Evolutionary conservation across 192 early-diverging fungal species (phyloP).

Genomic region (Helicostylum pulchrum): DNA sequence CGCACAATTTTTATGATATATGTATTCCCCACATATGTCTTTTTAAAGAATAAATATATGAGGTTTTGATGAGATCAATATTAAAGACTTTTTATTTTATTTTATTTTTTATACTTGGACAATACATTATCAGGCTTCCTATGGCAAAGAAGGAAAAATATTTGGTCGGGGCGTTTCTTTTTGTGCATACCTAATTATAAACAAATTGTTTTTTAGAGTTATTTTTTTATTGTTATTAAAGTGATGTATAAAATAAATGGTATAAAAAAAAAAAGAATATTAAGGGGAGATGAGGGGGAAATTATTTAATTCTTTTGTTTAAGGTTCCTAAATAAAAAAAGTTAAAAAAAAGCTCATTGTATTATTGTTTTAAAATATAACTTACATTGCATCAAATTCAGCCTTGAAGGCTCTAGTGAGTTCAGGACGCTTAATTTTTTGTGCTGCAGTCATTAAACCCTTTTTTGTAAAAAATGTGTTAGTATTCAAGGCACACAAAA

Average conservation of each 20-base stretch:
- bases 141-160: too few relatives aligned
- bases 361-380: neutral
- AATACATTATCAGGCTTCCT: too few relatives aligned
- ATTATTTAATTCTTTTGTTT: conserved; percentile 11
- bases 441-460: conserved; percentile 81
- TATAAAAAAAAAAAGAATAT: conserved; percentile 1
- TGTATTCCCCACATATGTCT: too few relatives aligned
- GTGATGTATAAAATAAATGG: neutral
- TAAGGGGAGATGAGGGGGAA: neutral
- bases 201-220: too few relatives aligned
- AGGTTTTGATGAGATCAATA: too few relatives aligned
- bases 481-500: neutral
- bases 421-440: conserved; percentile 82
- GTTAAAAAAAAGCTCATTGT: neutral
- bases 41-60: too few relatives aligned
- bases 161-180: too few relatives aligned
- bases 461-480: conserved; percentile 4
- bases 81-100: too few relatives aligned
- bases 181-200: too few relatives aligned
- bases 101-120: too few relatives aligned
- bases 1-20: too few relatives aligned
- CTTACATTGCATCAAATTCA: conserved; percentile 54
- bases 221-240: too few relatives aligned
- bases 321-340: conserved; percentile 5
- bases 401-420: conserved; percentile 62